Conservation (phyloP, 495 filamentous ascomycete species). For the Daldinia grandis region DNA sequence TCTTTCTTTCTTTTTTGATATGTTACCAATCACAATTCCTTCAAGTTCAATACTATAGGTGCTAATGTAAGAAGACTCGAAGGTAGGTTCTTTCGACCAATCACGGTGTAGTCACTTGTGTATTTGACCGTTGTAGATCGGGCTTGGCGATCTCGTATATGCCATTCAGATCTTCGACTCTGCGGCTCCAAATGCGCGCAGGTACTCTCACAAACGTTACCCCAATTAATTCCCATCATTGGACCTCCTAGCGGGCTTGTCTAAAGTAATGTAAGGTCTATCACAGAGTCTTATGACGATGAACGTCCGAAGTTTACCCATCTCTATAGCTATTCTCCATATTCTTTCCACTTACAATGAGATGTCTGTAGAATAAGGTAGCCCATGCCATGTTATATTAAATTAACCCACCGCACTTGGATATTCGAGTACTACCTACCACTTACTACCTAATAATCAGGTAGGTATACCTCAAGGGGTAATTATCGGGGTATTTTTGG, state of each 20-base stretch:
- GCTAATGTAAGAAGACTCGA: neutral
- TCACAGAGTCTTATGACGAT: neutral
- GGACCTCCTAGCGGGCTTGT: neutral
- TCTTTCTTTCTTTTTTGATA: neutral
- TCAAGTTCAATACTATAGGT: neutral
- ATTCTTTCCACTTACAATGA: too few relatives aligned
- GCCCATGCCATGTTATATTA: too few relatives aligned
- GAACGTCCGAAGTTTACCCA: neutral
- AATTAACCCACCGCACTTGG: too few relatives aligned
- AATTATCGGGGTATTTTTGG: too few relatives aligned
- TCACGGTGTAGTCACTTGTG: neutral
- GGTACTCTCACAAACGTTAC: neutral
- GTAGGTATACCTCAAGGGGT: too few relatives aligned
- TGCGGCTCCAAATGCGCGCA: neutral
- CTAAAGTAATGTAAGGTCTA: too few relatives aligned
- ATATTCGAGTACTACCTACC: too few relatives aligned
- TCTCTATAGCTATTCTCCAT: neutral
- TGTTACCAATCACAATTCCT: conserved; percentile 6
- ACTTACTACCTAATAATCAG: too few relatives aligned
- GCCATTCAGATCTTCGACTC: neutral
- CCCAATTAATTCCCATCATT: neutral
- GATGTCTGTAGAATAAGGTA: too few relatives aligned
- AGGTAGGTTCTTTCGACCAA: neutral
- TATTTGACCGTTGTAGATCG: neutral
- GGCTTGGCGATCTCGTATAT: conserved; percentile 10